Conservation (phyloP, 1,284 basidiomycete species). For the Fomitopsis schrenkii region DNA sequence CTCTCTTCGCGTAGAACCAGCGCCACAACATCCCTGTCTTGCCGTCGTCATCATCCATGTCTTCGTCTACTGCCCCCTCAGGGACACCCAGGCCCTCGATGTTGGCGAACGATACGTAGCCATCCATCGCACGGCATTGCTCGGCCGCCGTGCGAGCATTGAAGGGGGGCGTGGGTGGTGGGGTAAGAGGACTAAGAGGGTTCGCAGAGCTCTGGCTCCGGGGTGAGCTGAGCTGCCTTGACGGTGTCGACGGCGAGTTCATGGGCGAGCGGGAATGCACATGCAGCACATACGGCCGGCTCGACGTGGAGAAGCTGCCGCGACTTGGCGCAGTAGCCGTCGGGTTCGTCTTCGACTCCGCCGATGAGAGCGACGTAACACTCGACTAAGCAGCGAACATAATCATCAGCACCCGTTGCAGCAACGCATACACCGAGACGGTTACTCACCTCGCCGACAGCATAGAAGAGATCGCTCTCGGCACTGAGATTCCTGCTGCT, state of each 20-base stretch:
- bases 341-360: slow-evolving; percentile 11
- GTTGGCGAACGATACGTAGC: slow-evolving; percentile 64
- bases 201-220: slow-evolving; percentile 8
- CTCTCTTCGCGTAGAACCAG: slow-evolving; percentile 15
- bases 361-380: slow-evolving; percentile 20
- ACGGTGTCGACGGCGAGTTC: slow-evolving; percentile 15
- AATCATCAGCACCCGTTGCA: slow-evolving; percentile 12
- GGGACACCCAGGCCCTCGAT: slow-evolving; percentile 69
- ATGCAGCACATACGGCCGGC: slow-evolving; percentile 9
- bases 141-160: slow-evolving; percentile 59
- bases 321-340: slow-evolving; percentile 5
- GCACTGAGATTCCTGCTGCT: slow-evolving; percentile 29
- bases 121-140: slow-evolving; percentile 51
- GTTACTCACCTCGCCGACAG: slow-evolving; percentile 22
- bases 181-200: slow-evolving; percentile 20
- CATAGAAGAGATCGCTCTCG: slow-evolving; percentile 27
- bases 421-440: background rate
- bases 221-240: slow-evolving; percentile 11
- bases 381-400: slow-evolving; percentile 15
- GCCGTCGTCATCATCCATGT: slow-evolving; percentile 24
- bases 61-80: slow-evolving; percentile 35
- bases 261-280: slow-evolving; percentile 10
- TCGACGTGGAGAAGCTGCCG: slow-evolving; percentile 10
- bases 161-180: slow-evolving; percentile 40
- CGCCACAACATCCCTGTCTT: slow-evolving; percentile 20